Percentiles rank a stretch among this genome's conserved stretches.
These are phyloP conservation scores for Backusella westeae DNA, from an alignment of 192 early-diverging fungal genomes.

Conservation along the genomic window DNA sequence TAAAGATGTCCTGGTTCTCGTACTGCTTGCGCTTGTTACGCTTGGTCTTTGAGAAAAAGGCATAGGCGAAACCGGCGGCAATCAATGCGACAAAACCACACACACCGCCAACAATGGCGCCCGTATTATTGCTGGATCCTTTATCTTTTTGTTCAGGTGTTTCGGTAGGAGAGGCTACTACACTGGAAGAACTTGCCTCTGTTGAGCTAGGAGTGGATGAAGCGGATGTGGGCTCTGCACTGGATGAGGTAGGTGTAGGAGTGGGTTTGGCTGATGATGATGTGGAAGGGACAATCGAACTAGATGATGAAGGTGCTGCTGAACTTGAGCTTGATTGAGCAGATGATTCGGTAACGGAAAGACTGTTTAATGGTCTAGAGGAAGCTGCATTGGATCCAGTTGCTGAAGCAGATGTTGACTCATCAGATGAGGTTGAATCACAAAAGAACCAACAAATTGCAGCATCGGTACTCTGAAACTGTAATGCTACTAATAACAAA, in stretches of 20 bases:
- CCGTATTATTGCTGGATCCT: slow-evolving; percentile 17
- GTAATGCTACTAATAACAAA: neutral
- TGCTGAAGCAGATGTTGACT: neutral
- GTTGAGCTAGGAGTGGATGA: neutral
- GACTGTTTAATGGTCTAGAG: neutral
- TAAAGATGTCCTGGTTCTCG: neutral
- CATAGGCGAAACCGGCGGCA: slow-evolving; percentile 35
- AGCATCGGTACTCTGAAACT: neutral
- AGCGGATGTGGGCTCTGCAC: neutral
- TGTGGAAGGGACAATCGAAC: neutral
- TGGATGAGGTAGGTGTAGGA: neutral
- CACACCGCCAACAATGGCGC: slow-evolving; percentile 31
- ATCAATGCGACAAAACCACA: slow-evolving; percentile 34
- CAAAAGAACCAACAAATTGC: neutral
- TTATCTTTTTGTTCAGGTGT: neutral
- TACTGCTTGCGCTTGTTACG: slow-evolving; percentile 9
- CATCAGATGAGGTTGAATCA: neutral
- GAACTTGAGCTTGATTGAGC: neutral
- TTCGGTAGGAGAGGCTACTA: neutral
- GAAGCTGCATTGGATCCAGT: neutral
- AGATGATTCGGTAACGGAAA: neutral
- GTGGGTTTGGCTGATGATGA: neutral
- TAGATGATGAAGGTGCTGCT: neutral
- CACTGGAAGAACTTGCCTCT: neutral
- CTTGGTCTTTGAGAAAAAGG: slow-evolving; percentile 35